These are phyloP conservation scores for Candida xiaguanensis DNA, from an alignment of 805 yeast genomes.

Conservation along the genomic window DNA sequence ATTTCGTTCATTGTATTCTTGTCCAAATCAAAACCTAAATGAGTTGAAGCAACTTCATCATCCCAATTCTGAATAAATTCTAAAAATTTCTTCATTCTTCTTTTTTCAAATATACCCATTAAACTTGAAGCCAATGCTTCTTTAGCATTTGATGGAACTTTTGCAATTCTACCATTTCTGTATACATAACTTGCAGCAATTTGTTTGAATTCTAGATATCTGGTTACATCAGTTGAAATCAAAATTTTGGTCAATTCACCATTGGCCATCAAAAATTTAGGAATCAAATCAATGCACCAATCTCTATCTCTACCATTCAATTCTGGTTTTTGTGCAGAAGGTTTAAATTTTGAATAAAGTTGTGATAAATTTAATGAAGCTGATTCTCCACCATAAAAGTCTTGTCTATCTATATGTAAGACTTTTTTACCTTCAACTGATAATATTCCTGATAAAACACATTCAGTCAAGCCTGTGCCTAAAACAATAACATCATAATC, in stretches of 20 bases:
- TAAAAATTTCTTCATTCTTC: slow-evolving; percentile 88
- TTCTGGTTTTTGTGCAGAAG: slow-evolving; percentile 63
- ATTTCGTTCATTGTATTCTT: slow-evolving; percentile 88
- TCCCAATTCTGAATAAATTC: slow-evolving; percentile 82
- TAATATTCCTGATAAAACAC: slow-evolving; percentile 87
- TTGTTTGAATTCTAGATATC: slow-evolving; percentile 94
- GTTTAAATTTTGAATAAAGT: slow-evolving; percentile 79
- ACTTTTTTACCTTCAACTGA: slow-evolving; percentile 99
- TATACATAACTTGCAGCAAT: slow-evolving; percentile 94
- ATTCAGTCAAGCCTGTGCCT: slow-evolving; percentile 95
- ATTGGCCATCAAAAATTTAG: slow-evolving; percentile 95
- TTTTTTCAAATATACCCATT: slow-evolving; percentile 94
- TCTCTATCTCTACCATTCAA: slow-evolving; percentile 89
- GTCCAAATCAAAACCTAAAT: slow-evolving; percentile 83
- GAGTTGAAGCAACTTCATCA: slow-evolving; percentile 76
- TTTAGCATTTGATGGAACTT: slow-evolving; percentile 87
- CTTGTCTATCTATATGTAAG: slow-evolving; percentile 92
- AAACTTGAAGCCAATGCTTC: slow-evolving; percentile 90
- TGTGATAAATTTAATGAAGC: slow-evolving; percentile 76
- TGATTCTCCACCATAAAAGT: slow-evolving; percentile 92
- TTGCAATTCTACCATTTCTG: slow-evolving; percentile 84
- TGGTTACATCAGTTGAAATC: slow-evolving; percentile 92
- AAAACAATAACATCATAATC: slow-evolving; percentile 94
- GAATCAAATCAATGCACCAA: slow-evolving; percentile 97
- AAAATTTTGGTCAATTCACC: slow-evolving; percentile 95